phyloP scores from a whole-genome alignment of 1,139 yeast genomes.

The Candida tunisiensis region DNA sequence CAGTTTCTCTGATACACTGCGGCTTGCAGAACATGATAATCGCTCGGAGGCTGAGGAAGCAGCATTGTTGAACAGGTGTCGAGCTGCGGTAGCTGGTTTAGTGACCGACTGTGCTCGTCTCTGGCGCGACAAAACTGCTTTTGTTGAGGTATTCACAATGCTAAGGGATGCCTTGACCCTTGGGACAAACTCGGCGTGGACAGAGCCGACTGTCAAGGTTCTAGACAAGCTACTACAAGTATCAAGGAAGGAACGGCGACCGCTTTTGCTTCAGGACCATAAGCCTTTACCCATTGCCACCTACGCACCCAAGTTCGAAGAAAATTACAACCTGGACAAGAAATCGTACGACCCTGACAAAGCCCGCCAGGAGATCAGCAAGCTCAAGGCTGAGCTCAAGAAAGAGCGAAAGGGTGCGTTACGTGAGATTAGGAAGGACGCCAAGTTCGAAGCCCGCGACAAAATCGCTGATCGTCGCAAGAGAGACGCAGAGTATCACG shows the following conservation, averaged over 20 bases:
- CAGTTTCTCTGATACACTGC: neutral
- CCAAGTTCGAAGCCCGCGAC: conserved; percentile 75
- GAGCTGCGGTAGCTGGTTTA: conserved; percentile 5
- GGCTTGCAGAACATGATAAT: neutral
- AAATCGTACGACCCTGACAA: conserved; percentile 77
- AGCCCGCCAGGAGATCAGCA: conserved; percentile 65
- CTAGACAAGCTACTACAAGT: conserved; percentile 35
- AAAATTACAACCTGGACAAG: conserved; percentile 89
- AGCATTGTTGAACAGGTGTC: too few species aligned
- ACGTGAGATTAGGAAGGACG: conserved; percentile 82
- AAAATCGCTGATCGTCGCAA: conserved; percentile 63
- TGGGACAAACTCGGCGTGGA: conserved; percentile 1
- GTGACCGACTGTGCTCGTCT: too few species aligned
- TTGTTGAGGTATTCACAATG: conserved; percentile 37
- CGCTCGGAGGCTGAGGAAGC: conserved; percentile 1
- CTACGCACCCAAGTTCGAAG: conserved; percentile 84
- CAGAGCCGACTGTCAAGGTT: conserved; percentile 3
- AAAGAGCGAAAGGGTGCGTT: conserved; percentile 80
- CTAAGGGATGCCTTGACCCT: conserved; percentile 11
- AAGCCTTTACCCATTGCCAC: conserved; percentile 74
- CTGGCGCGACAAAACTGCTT: conserved; percentile 54
- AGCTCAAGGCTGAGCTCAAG: conserved; percentile 73
- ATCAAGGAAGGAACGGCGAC: conserved; percentile 36
- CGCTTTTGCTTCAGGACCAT: conserved; percentile 77
- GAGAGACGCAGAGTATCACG: conserved; percentile 65